phyloP scores from a whole-genome alignment of 2,329 filamentous ascomycete genomes.

The Dactylonectria estremocensis region DNA sequence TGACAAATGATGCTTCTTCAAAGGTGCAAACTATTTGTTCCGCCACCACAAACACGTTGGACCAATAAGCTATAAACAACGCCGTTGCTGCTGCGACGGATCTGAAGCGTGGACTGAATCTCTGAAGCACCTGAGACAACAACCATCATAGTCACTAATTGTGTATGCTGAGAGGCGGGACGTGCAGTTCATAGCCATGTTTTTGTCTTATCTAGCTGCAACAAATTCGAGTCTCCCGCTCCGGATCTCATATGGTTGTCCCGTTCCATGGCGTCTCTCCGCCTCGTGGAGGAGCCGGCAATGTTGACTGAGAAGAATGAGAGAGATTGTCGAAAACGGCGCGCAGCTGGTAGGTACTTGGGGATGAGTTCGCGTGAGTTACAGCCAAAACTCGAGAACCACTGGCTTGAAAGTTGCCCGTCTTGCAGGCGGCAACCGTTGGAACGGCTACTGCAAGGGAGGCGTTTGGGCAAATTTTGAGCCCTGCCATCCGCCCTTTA shows the following conservation, averaged over 20 bases:
- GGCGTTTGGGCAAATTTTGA: conserved; percentile 36
- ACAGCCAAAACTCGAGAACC: conserved; percentile 33
- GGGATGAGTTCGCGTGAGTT: conserved; percentile 24
- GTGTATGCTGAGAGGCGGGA: background rate
- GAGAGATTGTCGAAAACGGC: conserved; percentile 11
- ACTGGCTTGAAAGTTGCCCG: too few relatives aligned
- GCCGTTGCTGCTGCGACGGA: background rate
- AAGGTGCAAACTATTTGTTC: background rate
- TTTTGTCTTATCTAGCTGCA: background rate
- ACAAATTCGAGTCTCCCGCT: background rate
- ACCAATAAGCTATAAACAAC: background rate
- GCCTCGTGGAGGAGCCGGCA: background rate
- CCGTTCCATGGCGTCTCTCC: background rate
- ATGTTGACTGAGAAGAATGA: too few relatives aligned
- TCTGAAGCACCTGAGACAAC: conserved; percentile 23
- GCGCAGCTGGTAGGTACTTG: conserved; percentile 16
- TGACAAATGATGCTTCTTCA: background rate
- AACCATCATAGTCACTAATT: conserved; percentile 1
- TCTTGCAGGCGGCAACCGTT: conserved; percentile 32
- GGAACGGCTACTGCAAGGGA: conserved; percentile 44
- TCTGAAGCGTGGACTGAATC: conserved; percentile 25
- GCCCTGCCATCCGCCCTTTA: conserved; percentile 38
- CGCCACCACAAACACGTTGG: background rate
- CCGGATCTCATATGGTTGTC: background rate
- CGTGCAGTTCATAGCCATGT: background rate